A percentile compares a stretch with the other conserved stretches of the same genome.
Evolutionary conservation across 495 filamentous ascomycete species (phyloP).

Genomic region (Platismatia glauca): DNA sequence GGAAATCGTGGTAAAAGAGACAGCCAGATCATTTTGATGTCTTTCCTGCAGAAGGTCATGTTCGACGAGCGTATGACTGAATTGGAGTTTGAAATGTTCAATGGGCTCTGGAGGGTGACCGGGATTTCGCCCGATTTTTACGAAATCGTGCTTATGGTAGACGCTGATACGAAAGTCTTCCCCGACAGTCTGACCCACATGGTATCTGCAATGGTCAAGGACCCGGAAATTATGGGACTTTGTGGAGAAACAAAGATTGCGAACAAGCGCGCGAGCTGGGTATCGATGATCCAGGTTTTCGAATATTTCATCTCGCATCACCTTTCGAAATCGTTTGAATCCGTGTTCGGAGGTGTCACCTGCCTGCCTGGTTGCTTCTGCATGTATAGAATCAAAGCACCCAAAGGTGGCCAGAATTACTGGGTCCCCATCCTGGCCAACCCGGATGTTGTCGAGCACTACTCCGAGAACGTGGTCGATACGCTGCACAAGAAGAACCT

Average conservation of each 20-base stretch:
- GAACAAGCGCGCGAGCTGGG: constrained; percentile 91
- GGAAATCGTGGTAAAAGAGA: constrained; percentile 98
- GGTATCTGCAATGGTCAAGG: constrained; percentile 98
- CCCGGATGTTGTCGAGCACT: constrained; percentile 97
- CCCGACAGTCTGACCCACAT: constrained; percentile 97
- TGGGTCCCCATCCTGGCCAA: constrained; percentile 99
- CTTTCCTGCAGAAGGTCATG: constrained; percentile 99
- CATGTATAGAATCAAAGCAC: constrained; percentile 99
- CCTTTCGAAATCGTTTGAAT: constrained; percentile 92
- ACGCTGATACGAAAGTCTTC: constrained; percentile 98
- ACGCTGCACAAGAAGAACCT: constrained; percentile 98
- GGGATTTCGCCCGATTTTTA: constrained; percentile 97
- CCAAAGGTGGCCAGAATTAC: constrained; percentile 96
- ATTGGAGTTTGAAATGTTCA: constrained; percentile 99
- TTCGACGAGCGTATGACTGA: constrained; percentile 99
- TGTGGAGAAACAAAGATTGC: constrained; percentile 99
- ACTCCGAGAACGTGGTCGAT: constrained; percentile 99
- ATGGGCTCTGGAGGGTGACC: constrained; percentile 95
- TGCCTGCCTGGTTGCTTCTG: constrained; percentile 99
- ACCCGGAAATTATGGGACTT: constrained; percentile 97
- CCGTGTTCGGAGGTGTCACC: constrained; percentile 97
- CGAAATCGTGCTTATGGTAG: constrained; percentile 95
- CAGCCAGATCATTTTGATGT: constrained; percentile 98
- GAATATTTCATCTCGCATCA: constrained; percentile 99
- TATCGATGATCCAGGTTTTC: constrained; percentile 99